A percentile compares a stretch with the other conserved stretches of the same genome.
Conservation (phyloP, 1,284 basidiomycete genomes). For the Boletus sp. region DNA sequence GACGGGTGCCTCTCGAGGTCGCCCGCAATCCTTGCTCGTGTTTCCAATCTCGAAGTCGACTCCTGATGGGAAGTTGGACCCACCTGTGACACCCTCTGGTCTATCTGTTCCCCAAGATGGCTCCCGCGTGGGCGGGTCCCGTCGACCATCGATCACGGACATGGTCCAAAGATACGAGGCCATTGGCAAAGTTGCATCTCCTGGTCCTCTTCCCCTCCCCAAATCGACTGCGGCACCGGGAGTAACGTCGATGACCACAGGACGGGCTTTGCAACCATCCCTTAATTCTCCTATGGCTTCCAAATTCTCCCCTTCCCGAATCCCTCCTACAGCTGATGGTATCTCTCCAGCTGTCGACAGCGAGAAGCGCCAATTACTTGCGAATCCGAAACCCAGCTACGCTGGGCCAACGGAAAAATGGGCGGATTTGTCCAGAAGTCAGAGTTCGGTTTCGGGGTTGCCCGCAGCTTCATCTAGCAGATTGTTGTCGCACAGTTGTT, state of each 20-base stretch:
- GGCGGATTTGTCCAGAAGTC: conserved; percentile 14
- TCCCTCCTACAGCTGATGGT: conserved; percentile 12
- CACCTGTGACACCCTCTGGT: conserved; percentile 32
- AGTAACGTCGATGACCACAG: conserved; percentile 18
- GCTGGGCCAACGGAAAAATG: conserved; percentile 19
- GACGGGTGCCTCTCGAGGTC: conserved; percentile 38
- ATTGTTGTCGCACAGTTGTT: conserved; percentile 13
- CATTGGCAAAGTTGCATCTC: conserved; percentile 38
- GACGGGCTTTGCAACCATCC: conserved; percentile 23
- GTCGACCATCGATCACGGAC: conserved; percentile 75
- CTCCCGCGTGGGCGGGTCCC: conserved; percentile 33
- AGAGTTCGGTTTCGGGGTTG: conserved; percentile 21
- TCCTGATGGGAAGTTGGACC: conserved; percentile 33
- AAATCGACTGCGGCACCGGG: conserved; percentile 32
- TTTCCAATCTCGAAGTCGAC: conserved; percentile 52
- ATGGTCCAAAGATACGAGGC: conserved; percentile 78
- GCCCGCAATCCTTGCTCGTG: conserved; percentile 73
- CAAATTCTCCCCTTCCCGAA: conserved; percentile 26
- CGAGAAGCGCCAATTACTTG: conserved; percentile 22
- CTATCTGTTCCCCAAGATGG: conserved; percentile 45
- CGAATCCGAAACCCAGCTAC: conserved; percentile 10
- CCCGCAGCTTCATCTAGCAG: conserved; percentile 25
- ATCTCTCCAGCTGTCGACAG: conserved; percentile 12
- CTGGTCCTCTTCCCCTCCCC: conserved; percentile 30
- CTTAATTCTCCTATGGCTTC: conserved; percentile 25